Evolutionary conservation across 1,284 basidiomycete genomes (phyloP).

Genomic region (Cerioporus squamosus): DNA sequence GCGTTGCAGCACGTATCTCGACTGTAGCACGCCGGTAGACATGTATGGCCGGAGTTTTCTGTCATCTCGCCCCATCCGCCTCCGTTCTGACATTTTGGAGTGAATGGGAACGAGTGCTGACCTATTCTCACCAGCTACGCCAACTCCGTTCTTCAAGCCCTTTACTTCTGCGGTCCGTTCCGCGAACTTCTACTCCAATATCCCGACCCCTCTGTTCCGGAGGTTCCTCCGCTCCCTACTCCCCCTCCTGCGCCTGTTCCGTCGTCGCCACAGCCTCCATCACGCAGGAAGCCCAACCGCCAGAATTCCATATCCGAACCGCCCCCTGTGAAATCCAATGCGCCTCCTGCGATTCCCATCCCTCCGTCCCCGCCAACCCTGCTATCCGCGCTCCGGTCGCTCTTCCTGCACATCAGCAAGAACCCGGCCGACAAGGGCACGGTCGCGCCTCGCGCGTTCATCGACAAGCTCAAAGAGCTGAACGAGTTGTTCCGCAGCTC

Average conservation of each 20-base stretch:
- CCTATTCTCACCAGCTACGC: slow-evolving; percentile 72
- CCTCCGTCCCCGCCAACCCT: slow-evolving; percentile 75
- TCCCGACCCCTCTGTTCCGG: slow-evolving; percentile 46
- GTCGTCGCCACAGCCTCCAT: slow-evolving; percentile 47
- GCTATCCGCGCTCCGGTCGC: slow-evolving; percentile 86
- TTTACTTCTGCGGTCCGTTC: slow-evolving; percentile 89
- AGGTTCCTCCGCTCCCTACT: slow-evolving; percentile 30
- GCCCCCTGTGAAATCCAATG: slow-evolving; percentile 21
- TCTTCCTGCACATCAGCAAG: slow-evolving; percentile 85
- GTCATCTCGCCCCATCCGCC: too few relatives aligned
- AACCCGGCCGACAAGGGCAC: slow-evolving; percentile 82
- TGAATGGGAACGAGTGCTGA: slow-evolving; percentile 2
- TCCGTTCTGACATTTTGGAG: neutral
- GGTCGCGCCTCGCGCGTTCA: slow-evolving; percentile 85
- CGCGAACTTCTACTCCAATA: slow-evolving; percentile 74
- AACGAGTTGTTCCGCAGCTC: slow-evolving; percentile 87
- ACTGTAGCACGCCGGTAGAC: too few relatives aligned
- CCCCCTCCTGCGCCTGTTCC: slow-evolving; percentile 41
- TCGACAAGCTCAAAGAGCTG: slow-evolving; percentile 88
- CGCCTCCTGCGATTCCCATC: slow-evolving; percentile 41
- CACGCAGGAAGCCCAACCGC: slow-evolving; percentile 32
- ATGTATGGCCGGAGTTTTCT: too few relatives aligned
- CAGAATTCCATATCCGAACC: slow-evolving; percentile 29
- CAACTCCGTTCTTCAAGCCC: slow-evolving; percentile 95
- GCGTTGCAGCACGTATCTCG: too few relatives aligned